phyloP scores from a whole-genome alignment of 306 rosid genomes.

The Bauhinia variegata region DNA sequence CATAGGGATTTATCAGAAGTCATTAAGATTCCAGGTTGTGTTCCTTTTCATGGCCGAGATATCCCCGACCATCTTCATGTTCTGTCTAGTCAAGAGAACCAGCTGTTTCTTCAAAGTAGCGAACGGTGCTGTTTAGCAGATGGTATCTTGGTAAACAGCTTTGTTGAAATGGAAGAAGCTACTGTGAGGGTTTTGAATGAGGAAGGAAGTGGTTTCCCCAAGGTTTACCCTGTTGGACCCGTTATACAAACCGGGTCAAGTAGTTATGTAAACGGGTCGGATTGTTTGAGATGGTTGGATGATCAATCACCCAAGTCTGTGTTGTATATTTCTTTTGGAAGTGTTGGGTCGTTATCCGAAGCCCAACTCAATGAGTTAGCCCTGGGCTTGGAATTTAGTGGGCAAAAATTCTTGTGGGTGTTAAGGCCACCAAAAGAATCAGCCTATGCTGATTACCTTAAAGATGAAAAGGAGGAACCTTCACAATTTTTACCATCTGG shows the following conservation, averaged over 20 bases:
- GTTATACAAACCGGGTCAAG: slow-evolving; percentile 30
- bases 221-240: slow-evolving; percentile 50
- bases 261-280: neutral
- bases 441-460: slow-evolving; percentile 19
- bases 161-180: slow-evolving; percentile 33
- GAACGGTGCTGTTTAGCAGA: slow-evolving; percentile 36
- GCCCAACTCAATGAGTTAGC: slow-evolving; percentile 43
- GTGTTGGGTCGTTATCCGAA: neutral
- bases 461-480: slow-evolving; percentile 23
- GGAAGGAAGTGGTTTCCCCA: neutral
- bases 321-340: slow-evolving; percentile 41
- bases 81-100: slow-evolving; percentile 23
- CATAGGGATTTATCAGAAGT: slow-evolving; percentile 37
- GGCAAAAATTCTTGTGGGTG: slow-evolving; percentile 36
- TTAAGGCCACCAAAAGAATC: slow-evolving; percentile 36
- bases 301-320: slow-evolving; percentile 28
- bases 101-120: slow-evolving; percentile 25
- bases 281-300: slow-evolving; percentile 39
- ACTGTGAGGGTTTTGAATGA: slow-evolving; percentile 31
- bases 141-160: slow-evolving; percentile 42
- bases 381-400: slow-evolving; percentile 43
- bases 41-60: slow-evolving; percentile 39
- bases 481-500: slow-evolving; percentile 38
- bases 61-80: slow-evolving; percentile 37
- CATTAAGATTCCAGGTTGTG: slow-evolving; percentile 41